These are phyloP conservation scores for Middelhovenomyces tepae DNA, from an alignment of 805 yeast species.

Conservation along the genomic window DNA sequence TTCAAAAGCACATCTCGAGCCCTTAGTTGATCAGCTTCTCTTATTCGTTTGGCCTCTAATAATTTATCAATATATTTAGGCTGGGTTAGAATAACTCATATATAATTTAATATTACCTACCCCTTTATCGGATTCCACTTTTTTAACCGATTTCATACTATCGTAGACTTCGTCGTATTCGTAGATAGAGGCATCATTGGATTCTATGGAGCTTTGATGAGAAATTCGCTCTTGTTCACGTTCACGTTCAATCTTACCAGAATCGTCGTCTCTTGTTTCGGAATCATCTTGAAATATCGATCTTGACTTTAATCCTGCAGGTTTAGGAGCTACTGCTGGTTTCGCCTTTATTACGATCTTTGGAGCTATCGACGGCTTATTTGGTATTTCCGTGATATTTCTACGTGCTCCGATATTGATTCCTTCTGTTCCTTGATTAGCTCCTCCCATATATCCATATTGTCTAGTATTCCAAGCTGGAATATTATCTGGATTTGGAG, in stretches of 20 bases:
- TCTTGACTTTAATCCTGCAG: slow-evolving; percentile 5
- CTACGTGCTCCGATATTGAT: slow-evolving; percentile 47
- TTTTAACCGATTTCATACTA: slow-evolving; percentile 28
- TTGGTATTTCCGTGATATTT: slow-evolving; percentile 29
- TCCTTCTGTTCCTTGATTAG: slow-evolving; percentile 41
- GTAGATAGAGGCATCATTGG: slow-evolving; percentile 20
- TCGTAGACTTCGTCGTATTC: slow-evolving; percentile 44
- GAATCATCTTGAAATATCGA: neutral
- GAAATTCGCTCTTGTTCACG: slow-evolving; percentile 5
- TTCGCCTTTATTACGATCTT: slow-evolving; percentile 11
- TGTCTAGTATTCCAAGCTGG: slow-evolving; percentile 50
- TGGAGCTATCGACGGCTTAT: slow-evolving; percentile 13
- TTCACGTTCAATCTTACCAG: slow-evolving; percentile 1
- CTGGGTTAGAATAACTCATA: slow-evolving; percentile 7
- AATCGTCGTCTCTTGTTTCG: slow-evolving; percentile 3
- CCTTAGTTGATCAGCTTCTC: slow-evolving; percentile 39
- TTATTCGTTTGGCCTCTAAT: slow-evolving; percentile 34
- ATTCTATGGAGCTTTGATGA: slow-evolving; percentile 4
- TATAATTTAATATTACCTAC: slow-evolving; percentile 1
- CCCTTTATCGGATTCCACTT: slow-evolving; percentile 6
- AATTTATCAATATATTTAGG: slow-evolving; percentile 35
- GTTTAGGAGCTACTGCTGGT: slow-evolving; percentile 2
- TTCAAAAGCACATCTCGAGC: slow-evolving; percentile 32
- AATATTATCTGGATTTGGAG: slow-evolving; percentile 42
- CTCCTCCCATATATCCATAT: slow-evolving; percentile 53